Base-by-base conservation (phyloP, 495 filamentous ascomycete genomes). In the Penicillium dipodomyicola region DNA sequence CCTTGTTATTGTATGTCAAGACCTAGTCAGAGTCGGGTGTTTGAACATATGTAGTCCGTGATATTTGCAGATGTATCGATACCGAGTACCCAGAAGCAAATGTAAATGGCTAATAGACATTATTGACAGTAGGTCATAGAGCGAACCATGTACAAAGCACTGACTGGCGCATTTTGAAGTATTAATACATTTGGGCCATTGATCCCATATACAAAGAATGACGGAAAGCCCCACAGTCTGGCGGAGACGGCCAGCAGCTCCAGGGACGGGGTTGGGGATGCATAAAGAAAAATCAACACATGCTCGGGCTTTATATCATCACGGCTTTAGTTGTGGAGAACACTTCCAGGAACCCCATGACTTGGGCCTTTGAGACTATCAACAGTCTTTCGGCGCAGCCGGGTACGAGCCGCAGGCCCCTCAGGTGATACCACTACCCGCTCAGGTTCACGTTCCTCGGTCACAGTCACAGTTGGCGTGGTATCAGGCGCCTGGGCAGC, bases 351-450 rank as follows among this genome's bases (percentile, higher is more conserved):
- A 17, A 77, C 72, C 5, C 67, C 68, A 37, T 77, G 74, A 40
- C 69, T 75, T 8, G 67, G 64, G n/a, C 71, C 67, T 52, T 75
- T 77, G 15, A 77, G 64, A 40, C 69, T 70, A 33, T 76, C 74
- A n/a, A 74, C 68, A 10, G 74, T 74, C 64, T 74, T 75, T 48
- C 70, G 65, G 50, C 72, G 74, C 44, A 73, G 52, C 3, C 72
- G 70, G n/a, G 72, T 68, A 27, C 73, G 67, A 5, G 71, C 57
- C 0, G 67, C 59, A 7, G 67, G 65, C 5, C 69, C 67, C 22
- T 72, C 71, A 2, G 66, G 42, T 2, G 67, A 74, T n/a, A 71
- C 62, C 7, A 70, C 56, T 0, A 59, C 62, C 11, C 56, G 58
- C 52, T 69, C 65, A 39, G 52, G 59, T 37, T 65, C 60, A 17